Evolutionary conservation across 1,284 basidiomycete genomes (phyloP), one percentile per base, ranked within the genome.

Genomic region (Microbotryum lychnidis-dioicae): DNA sequence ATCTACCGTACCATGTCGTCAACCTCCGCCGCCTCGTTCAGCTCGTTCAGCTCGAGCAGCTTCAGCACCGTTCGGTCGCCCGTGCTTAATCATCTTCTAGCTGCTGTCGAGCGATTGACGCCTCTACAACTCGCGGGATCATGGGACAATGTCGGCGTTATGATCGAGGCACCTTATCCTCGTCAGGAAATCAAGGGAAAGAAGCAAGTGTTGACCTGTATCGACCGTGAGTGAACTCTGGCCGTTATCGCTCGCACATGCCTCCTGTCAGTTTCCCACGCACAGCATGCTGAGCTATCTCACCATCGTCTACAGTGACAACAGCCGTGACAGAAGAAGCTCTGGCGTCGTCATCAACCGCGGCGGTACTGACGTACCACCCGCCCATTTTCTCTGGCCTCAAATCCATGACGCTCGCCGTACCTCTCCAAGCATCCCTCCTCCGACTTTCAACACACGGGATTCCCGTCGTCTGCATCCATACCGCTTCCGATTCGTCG

Each of bases 91-190:
- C 63, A 63, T 25, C 57, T 69, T 12, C 7, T 51, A 2, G 7
- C 29, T 3, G 68, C 68, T 0, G 49, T 67, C 46, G 20, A 58
- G 5, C 45, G 42, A 14, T 44, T 69, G 14, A 60, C 61, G 0
- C 68, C 68, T 18, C 58, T 69, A 47, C 37, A 46, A 7, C 65
- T 69, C 53, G 65, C 65, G 7, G n/a, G 25, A 6, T 20, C 42
- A 1, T 69, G 68, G 68, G 68, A 69, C 66, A 69, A 69, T 27
- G 68, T 69, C 51, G 68, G 68, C 2, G 7, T 65, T n/a, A 56
- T 69, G 61, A 62, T 65, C n/a, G 61, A 69, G 27, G 55, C 68
- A 2, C 65, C 68, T 0, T 20, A 33, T 4, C 58, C 59, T 3
- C n/a, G 57, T 10, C 9, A 46, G 4, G 37, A 45, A 5, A 25